phyloP scores from a whole-genome alignment of 768 basidiomycete species.

The Coprinopsis marcescibilis region DNA sequence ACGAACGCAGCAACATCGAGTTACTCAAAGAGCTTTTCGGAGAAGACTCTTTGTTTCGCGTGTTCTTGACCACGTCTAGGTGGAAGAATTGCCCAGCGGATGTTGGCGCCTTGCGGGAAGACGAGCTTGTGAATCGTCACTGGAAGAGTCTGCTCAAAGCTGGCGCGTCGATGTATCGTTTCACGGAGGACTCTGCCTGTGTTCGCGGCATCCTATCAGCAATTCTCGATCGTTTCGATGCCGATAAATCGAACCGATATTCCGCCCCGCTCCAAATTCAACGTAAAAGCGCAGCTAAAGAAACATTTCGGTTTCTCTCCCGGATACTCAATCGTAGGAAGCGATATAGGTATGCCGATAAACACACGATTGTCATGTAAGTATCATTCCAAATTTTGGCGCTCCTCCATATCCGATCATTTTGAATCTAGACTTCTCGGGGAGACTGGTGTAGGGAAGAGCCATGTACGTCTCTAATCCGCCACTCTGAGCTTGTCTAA shows the following conservation, averaged over 20 bases:
- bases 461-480: not conserved
- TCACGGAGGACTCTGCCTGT: not conserved
- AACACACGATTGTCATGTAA: too few species aligned
- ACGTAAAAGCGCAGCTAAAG: too few species aligned
- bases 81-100: not conserved
- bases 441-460: not conserved
- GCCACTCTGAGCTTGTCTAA: not conserved
- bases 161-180: not conserved
- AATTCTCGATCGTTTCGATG: too few species aligned
- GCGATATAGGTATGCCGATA: too few species aligned
- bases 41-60: not conserved
- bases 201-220: too few species aligned
- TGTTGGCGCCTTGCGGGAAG: not conserved
- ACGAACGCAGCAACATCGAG: not conserved
- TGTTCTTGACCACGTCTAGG: not conserved
- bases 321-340: too few species aligned
- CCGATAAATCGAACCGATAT: too few species aligned
- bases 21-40: not conserved
- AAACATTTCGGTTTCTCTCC: too few species aligned
- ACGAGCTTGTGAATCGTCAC: not conserved
- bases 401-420: too few species aligned
- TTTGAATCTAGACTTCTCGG: too few species aligned
- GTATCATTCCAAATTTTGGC: too few species aligned
- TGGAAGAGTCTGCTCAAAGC: not conserved
- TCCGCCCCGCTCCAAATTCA: too few species aligned